phyloP scores from a whole-genome alignment of 257 asterid species.

The Solanum gandarillasii region DNA sequence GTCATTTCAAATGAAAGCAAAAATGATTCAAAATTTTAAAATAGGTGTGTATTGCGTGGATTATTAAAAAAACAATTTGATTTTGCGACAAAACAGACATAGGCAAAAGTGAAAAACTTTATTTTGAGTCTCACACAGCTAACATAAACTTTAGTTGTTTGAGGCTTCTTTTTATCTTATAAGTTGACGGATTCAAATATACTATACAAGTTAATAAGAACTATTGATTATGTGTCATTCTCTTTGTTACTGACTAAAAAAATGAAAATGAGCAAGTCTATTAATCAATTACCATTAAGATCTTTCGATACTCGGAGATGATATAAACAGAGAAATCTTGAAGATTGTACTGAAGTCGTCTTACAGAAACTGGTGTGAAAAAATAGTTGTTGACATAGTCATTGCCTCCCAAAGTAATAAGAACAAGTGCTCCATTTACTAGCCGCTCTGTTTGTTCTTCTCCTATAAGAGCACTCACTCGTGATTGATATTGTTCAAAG shows the following conservation, averaged over 20 bases:
- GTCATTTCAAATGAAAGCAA: no score
- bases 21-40: no score
- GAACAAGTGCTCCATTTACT: slow-evolving; percentile 47
- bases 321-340: slow-evolving; percentile 33
- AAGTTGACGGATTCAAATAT: background rate
- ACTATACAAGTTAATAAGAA: background rate
- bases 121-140: background rate
- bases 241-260: no score
- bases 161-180: background rate
- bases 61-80: background rate
- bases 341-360: slow-evolving; percentile 42
- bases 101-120: background rate
- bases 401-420: slow-evolving; percentile 70
- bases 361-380: slow-evolving; percentile 30
- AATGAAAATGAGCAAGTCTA: background rate
- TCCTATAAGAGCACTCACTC: slow-evolving; percentile 46
- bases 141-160: no score
- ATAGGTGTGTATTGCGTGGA: background rate
- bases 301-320: slow-evolving; percentile 52
- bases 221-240: background rate
- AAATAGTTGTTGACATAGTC: slow-evolving; percentile 79
- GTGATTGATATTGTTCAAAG: slow-evolving; percentile 35
- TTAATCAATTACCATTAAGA: slow-evolving; percentile 26
- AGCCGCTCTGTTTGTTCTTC: slow-evolving; percentile 17
- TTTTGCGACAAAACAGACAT: background rate